phyloP scores from a whole-genome alignment of 2,329 filamentous ascomycete species.

The Aspergillus persii region DNA sequence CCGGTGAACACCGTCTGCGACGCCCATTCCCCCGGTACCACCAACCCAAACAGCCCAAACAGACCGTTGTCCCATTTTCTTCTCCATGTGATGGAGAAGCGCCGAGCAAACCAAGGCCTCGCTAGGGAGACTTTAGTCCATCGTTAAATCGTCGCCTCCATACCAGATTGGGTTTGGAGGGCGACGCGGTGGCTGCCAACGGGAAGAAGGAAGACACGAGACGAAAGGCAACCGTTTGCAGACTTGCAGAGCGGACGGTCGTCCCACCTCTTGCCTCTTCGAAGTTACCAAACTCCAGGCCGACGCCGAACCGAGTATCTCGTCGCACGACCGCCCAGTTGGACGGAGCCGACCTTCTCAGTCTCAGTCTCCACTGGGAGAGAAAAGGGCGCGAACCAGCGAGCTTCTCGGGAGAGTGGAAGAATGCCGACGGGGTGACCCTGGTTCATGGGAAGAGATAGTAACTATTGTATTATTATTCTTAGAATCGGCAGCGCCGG shows the following conservation, averaged over 20 bases:
- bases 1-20: constrained; percentile 7
- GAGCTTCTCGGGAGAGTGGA: constrained; percentile 1
- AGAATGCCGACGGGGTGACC: constrained; percentile 10
- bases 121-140: too few relatives aligned
- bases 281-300: too few relatives aligned
- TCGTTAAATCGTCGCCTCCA: not conserved
- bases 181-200: too few relatives aligned
- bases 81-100: constrained; percentile 4
- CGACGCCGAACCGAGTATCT: too few relatives aligned
- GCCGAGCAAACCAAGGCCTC: too few relatives aligned
- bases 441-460: not conserved
- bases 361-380: too few relatives aligned
- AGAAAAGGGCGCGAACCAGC: not conserved
- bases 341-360: too few relatives aligned
- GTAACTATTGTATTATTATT: too few relatives aligned
- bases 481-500: constrained; percentile 3
- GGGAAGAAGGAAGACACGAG: too few relatives aligned
- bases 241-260: not conserved
- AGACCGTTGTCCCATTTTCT: not conserved
- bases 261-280: not conserved
- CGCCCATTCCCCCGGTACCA: constrained; percentile 1
- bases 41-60: not conserved
- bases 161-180: constrained; percentile 6
- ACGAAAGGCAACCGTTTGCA: not conserved
- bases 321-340: too few relatives aligned